Conservation (phyloP, 176 grass and related monocot genomes). For the Hordeum vulgare region MorexV3_pseudomolecules_assembly NC_058524.1:398298504-398299003, state of each 20-base stretch:
- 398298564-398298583: not conserved
- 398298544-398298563: not conserved
- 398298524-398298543: not conserved
- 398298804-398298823: not conserved
- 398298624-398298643: not conserved
- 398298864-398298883: not conserved
- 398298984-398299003: not conserved
- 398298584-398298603: conserved; percentile 10
- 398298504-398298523: not conserved
- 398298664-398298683: not conserved
- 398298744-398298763: not conserved
- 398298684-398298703: not conserved
- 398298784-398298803: not conserved
- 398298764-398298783: not conserved
- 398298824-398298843: not conserved
- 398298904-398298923: not conserved
- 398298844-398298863: not conserved
- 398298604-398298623: not conserved
- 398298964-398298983: not conserved
- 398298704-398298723: not conserved
- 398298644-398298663: not conserved
- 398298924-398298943: not conserved
- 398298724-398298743: not conserved
- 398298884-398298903: not conserved
- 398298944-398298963: not conserved